A percentile compares a stretch with the other conserved stretches of the same genome.
Conservation (phyloP, 176 grass and related monocot genomes). For the Eleusine coracana region DNA sequence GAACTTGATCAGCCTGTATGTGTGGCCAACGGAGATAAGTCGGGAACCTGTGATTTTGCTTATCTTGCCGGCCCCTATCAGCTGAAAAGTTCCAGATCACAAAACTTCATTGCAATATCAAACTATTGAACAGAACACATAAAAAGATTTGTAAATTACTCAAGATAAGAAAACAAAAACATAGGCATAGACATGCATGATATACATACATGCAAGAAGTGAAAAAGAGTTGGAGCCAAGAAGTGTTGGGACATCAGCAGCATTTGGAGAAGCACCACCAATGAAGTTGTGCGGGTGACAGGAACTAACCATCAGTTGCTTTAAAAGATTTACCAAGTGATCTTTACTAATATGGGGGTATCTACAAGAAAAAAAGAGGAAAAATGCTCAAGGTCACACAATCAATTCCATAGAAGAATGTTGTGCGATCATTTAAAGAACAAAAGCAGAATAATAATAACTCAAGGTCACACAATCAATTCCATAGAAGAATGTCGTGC, state of each 20-base stretch:
- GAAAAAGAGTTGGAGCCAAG: slow-evolving; percentile 84
- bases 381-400: slow-evolving; percentile 22
- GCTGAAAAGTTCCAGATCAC: slow-evolving; percentile 53
- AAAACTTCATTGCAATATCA: slow-evolving; percentile 18
- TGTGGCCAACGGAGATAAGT: slow-evolving; percentile 93
- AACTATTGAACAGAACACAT: slow-evolving; percentile 23
- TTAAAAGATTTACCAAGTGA: slow-evolving; percentile 93
- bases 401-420: neutral
- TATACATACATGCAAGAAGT: slow-evolving; percentile 80
- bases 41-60: slow-evolving; percentile 54
- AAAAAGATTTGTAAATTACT: slow-evolving; percentile 38
- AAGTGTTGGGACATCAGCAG: slow-evolving; percentile 87
- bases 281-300: slow-evolving; percentile 60
- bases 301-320: slow-evolving; percentile 80
- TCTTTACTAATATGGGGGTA: slow-evolving; percentile 92
- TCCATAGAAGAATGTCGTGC: neutral
- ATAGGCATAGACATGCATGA: neutral
- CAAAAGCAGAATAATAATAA: slow-evolving; percentile 3
- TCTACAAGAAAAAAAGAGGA: slow-evolving; percentile 51
- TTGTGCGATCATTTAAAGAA: slow-evolving; percentile 16
- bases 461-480: slow-evolving; percentile 3
- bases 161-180: neutral
- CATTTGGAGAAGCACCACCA: slow-evolving; percentile 62
- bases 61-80: slow-evolving; percentile 63
- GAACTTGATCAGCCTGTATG: slow-evolving; percentile 94